These are phyloP conservation scores for Vitis rotundifolia DNA, from an alignment of 164 flowering plant species.

Conservation along the genomic window DNA sequence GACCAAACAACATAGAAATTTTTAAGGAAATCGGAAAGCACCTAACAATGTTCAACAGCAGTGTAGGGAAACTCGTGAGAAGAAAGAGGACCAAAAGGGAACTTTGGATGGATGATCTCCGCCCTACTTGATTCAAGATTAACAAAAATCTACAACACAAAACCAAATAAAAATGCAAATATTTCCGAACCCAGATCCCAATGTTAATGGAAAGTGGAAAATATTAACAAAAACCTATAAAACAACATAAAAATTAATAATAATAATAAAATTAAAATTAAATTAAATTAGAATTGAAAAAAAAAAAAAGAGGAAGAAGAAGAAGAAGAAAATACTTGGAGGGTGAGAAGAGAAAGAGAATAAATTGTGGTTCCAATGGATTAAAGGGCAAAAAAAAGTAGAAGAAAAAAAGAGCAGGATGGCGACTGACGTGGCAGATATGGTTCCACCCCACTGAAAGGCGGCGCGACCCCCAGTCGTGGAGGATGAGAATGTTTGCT, in stretches of 20 bases:
- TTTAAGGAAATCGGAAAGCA: slow-evolving; percentile 5
- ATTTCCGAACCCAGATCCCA: too few relatives aligned
- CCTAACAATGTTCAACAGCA: slow-evolving; percentile 39
- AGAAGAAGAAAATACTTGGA: too few relatives aligned
- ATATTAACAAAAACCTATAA: too few relatives aligned
- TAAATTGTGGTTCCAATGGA: too few relatives aligned
- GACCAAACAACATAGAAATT: not conserved
- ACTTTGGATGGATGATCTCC: slow-evolving; percentile 31
- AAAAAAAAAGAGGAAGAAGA: not conserved
- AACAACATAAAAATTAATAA: too few relatives aligned
- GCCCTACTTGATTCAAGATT: slow-evolving; percentile 30
- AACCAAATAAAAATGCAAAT: not conserved
- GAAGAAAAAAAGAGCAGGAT: not conserved
- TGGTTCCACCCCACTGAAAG: slow-evolving; percentile 40
- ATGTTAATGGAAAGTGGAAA: too few relatives aligned
- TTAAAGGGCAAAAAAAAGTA: too few relatives aligned
- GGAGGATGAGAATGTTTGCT: not conserved
- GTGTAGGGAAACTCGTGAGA: slow-evolving; percentile 38
- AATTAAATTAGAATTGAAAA: not conserved
- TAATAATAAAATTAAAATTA: not conserved
- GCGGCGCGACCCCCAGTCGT: not conserved
- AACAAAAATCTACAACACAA: slow-evolving; percentile 35
- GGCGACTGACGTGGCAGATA: slow-evolving; percentile 24
- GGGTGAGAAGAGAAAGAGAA: too few relatives aligned
- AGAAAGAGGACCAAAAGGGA: slow-evolving; percentile 40